A percentile compares a stretch with the other conserved stretches of the same genome.
phyloP scores from a whole-genome alignment of 2,329 filamentous ascomycete species.

The Pseudocercospora cruenta region DNA sequence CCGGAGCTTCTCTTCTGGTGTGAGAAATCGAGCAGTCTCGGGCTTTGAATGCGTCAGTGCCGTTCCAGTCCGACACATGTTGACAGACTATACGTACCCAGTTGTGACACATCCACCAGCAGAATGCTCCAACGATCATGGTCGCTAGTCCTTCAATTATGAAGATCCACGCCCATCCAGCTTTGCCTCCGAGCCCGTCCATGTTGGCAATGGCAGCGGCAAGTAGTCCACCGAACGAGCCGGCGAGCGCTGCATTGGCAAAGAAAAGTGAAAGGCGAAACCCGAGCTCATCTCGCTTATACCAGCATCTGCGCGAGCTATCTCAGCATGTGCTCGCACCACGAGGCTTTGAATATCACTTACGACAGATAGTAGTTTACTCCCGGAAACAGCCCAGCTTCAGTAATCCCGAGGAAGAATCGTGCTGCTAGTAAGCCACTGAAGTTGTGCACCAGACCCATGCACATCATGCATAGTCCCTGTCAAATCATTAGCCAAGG shows the following conservation, averaged over 20 bases:
- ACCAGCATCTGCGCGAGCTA: constrained; percentile 64
- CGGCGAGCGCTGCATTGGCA: constrained; percentile 76
- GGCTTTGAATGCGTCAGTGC: constrained; percentile 48
- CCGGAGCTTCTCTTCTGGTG: constrained; percentile 40
- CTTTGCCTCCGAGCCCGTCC: constrained; percentile 62
- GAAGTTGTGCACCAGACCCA: constrained; percentile 31
- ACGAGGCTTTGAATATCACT: background rate
- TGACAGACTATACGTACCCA: too few relatives aligned
- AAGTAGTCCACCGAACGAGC: constrained; percentile 74
- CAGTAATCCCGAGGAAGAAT: constrained; percentile 37
- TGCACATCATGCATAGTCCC: constrained; percentile 47
- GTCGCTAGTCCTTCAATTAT: constrained; percentile 67
- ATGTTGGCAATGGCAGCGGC: constrained; percentile 73
- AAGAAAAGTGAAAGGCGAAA: constrained; percentile 81
- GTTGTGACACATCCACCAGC: constrained; percentile 49
- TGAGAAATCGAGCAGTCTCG: constrained; percentile 60
- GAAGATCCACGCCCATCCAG: constrained; percentile 48
- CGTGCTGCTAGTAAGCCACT: constrained; percentile 33
- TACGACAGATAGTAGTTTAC: constrained; percentile 75
- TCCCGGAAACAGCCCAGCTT: constrained; percentile 61
- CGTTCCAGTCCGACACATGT: too few relatives aligned
- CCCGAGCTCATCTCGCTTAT: constrained; percentile 76
- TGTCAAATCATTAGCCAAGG: background rate
- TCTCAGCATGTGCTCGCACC: background rate
- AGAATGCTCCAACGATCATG: constrained; percentile 52